Evolutionary conservation across 106 monocot genomes (phyloP).

Genomic region (Dendrobium chrysotoxum): DNA sequence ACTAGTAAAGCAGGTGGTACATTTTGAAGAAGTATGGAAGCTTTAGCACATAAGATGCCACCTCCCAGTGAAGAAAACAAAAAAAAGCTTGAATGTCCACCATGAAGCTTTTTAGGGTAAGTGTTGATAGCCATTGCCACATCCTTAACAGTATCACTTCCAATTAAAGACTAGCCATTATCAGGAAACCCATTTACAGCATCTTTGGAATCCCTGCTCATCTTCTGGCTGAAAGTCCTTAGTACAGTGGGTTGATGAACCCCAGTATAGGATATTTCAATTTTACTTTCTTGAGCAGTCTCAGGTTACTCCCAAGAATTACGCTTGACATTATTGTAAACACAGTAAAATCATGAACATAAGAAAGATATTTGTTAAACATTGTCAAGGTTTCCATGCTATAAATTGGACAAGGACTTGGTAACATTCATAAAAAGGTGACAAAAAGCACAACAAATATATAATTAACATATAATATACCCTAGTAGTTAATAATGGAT

Average conservation of each 20-base stretch:
- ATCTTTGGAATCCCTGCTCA: constrained; percentile 77
- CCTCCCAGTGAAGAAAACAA: constrained; percentile 32
- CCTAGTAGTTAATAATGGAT: constrained; percentile 74
- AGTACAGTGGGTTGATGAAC: constrained; percentile 67
- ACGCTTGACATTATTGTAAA: background rate
- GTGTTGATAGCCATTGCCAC: constrained; percentile 45
- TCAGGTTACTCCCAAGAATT: background rate
- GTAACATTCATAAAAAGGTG: background rate
- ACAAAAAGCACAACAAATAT: background rate
- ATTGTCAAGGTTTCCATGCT: background rate
- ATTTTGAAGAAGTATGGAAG: constrained; percentile 66
- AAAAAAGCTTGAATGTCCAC: constrained; percentile 17
- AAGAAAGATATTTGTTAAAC: background rate
- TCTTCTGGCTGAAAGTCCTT: constrained; percentile 64
- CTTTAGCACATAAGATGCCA: constrained; percentile 56
- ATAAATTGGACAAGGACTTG: background rate
- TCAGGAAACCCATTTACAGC: constrained; percentile 58
- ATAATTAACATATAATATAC: constrained; percentile 29
- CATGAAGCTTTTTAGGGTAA: constrained; percentile 33
- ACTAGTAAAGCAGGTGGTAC: constrained; percentile 82
- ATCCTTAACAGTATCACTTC: constrained; percentile 49
- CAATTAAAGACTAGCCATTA: constrained; percentile 44
- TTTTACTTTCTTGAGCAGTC: constrained; percentile 65
- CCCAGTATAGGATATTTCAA: constrained; percentile 56
- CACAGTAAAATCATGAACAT: background rate